Evolutionary conservation across 148 eudicot genomes (phyloP).

Genomic region (Rhododendron ferrugineum): DNA sequence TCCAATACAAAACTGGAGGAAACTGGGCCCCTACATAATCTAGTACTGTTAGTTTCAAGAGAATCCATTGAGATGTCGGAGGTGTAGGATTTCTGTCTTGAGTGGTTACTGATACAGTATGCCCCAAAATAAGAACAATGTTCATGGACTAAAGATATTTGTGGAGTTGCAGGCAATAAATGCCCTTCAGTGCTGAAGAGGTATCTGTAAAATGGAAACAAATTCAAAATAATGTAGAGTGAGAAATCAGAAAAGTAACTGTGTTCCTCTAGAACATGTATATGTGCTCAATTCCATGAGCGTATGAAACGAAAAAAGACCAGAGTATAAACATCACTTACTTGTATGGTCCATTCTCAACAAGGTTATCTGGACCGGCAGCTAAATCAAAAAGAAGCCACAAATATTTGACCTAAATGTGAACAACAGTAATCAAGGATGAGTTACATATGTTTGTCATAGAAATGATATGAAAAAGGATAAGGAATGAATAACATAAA

Average conservation of each 20-base stretch:
- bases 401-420: slow-evolving; percentile 77
- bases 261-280: not conserved
- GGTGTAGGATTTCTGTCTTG: slow-evolving; percentile 33
- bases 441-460: not conserved
- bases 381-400: slow-evolving; percentile 99
- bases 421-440: not conserved
- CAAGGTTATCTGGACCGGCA: slow-evolving; percentile 93
- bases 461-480: not conserved
- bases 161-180: slow-evolving; percentile 84
- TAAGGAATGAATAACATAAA: not conserved
- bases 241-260: not conserved
- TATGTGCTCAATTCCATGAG: not conserved
- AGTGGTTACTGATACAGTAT: slow-evolving; percentile 54
- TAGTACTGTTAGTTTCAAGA: slow-evolving; percentile 41
- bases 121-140: slow-evolving; percentile 87
- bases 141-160: slow-evolving; percentile 69
- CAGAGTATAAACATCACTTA: slow-evolving; percentile 30
- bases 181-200: slow-evolving; percentile 98
- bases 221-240: not conserved
- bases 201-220: slow-evolving; percentile 44
- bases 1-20: slow-evolving; percentile 24
- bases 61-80: slow-evolving; percentile 28
- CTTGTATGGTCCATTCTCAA: slow-evolving; percentile 97
- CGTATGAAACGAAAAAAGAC: not conserved
- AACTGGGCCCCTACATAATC: slow-evolving; percentile 24